Conservation (phyloP, 805 yeast genomes). For the Osmozyma mogii region DNA sequence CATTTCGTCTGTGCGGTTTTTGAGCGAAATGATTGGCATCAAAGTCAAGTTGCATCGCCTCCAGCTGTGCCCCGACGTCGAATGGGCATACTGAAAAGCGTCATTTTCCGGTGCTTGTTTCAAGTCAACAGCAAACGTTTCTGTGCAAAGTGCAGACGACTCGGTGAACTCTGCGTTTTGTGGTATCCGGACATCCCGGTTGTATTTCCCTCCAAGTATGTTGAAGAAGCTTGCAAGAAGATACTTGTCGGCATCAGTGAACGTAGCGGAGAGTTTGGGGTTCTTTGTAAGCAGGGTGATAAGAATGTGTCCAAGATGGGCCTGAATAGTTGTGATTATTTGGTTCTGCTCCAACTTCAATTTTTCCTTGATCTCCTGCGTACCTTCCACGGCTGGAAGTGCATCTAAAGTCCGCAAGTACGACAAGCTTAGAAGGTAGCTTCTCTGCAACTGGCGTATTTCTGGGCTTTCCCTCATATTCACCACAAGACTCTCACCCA, state of each 20-base stretch:
- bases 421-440: too few species aligned
- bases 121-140: constrained; percentile 18
- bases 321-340: too few species aligned
- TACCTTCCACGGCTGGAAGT: too few species aligned
- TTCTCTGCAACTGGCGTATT: too few species aligned
- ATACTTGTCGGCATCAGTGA: constrained; percentile 15
- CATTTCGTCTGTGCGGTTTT: constrained; percentile 27
- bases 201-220: constrained; percentile 2
- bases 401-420: too few species aligned
- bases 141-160: constrained; percentile 24
- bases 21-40: constrained; percentile 28
- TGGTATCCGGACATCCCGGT: constrained; percentile 5
- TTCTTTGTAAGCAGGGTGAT: not conserved
- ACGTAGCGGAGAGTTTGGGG: constrained; percentile 1
- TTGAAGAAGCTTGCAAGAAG: constrained; percentile 13
- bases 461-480: too few species aligned
- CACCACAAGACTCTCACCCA: too few species aligned
- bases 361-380: too few species aligned
- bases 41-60: constrained; percentile 27
- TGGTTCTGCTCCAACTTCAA: too few species aligned
- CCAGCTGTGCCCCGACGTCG: constrained; percentile 30
- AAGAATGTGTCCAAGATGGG: not conserved
- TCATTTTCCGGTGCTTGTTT: constrained; percentile 10
- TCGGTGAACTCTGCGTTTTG: constrained; percentile 16
- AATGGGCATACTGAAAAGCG: constrained; percentile 12